A percentile compares a stretch with the other conserved stretches of the same genome.
Conservation (phyloP, 495 filamentous ascomycete genomes). For the Penicillium pancosmium region DNA sequence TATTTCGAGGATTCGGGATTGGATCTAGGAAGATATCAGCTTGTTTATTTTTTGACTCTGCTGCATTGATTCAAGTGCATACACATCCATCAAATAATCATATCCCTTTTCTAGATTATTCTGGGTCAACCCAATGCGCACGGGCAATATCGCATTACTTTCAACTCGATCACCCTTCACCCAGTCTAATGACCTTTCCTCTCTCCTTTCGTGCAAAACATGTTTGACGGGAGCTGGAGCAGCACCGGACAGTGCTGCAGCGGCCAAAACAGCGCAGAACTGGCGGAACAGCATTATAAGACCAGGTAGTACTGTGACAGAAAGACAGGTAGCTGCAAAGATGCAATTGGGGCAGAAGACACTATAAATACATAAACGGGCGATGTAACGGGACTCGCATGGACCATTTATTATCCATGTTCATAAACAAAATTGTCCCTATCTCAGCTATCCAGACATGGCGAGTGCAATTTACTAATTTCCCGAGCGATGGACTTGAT, state of each 20-base stretch:
- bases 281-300: conserved; percentile 30
- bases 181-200: conserved; percentile 31
- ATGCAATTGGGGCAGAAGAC: background rate
- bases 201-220: conserved; percentile 45
- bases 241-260: conserved; percentile 32
- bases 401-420: background rate
- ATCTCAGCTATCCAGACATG: background rate
- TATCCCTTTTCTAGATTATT: conserved; percentile 34
- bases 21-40: conserved; percentile 53
- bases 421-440: background rate
- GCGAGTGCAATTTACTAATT: background rate
- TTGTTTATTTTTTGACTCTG: background rate
- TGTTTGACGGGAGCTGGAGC: conserved; percentile 39
- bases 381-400: background rate
- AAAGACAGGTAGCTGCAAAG: background rate
- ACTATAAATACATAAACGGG: conserved; percentile 1
- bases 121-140: conserved; percentile 35
- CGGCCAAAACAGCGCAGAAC: conserved; percentile 24
- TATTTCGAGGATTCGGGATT: conserved; percentile 62
- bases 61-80: conserved; percentile 2
- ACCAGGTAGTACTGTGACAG: background rate
- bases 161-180: conserved; percentile 36
- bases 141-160: conserved; percentile 27
- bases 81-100: conserved; percentile 33
- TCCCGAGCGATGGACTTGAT: background rate